phyloP scores from a whole-genome alignment of 768 basidiomycete genomes.

The Suillus spraguei region DNA sequence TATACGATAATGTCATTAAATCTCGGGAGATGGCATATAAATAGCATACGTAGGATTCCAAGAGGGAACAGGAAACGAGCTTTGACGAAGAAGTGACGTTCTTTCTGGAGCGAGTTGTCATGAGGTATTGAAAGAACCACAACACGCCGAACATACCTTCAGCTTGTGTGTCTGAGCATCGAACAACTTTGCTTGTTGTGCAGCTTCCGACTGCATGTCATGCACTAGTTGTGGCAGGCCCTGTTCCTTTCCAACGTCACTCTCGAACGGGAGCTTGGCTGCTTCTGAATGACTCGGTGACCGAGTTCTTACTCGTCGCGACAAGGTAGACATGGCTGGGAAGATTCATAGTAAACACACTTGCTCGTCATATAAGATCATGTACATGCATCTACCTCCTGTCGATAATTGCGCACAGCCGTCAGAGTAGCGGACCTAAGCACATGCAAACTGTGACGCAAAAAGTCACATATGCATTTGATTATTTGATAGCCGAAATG shows the following conservation, averaged over 20 bases:
- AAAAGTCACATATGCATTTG: background rate
- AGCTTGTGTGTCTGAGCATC: conserved; percentile 31
- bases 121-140: background rate
- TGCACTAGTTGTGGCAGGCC: conserved; percentile 12
- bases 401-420: background rate
- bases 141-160: conserved; percentile 17
- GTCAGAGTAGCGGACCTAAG: background rate
- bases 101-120: conserved; percentile 13
- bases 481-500: background rate
- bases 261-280: conserved; percentile 15
- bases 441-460: background rate
- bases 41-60: conserved; percentile 60
- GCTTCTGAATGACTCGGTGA: conserved; percentile 9
- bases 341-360: background rate
- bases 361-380: background rate
- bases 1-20: conserved; percentile 27
- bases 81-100: conserved; percentile 27
- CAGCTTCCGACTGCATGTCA: conserved; percentile 23
- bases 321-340: conserved; percentile 20
- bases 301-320: conserved; percentile 37
- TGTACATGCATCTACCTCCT: background rate
- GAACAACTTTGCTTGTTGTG: conserved; percentile 26
- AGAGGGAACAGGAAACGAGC: conserved; percentile 68
- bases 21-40: conserved; percentile 4
- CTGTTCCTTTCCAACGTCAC: conserved; percentile 5